Base-by-base conservation (phyloP, 1,284 basidiomycete genomes). In the Amylostereum areolatum region DNA sequence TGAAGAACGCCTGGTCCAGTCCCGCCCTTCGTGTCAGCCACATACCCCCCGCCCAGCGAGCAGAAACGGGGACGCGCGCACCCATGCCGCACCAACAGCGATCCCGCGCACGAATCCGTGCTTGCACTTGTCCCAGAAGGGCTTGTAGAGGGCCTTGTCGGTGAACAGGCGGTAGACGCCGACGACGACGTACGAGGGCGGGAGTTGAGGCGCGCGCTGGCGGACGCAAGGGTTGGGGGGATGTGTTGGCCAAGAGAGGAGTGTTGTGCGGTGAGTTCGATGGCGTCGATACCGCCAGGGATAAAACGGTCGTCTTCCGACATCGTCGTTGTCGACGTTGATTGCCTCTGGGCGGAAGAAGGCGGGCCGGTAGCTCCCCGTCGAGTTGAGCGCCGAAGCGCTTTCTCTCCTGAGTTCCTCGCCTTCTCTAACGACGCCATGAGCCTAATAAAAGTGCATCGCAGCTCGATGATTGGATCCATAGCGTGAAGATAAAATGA, bases 61-160 rank as follows among this genome's bases (percentile, higher is more conserved):
- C 40, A 51, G 37, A 28, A 6, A 43, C 11, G 25, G 33, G 18
- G 18, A 10, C 34, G 33, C 5, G 52, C 78, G 48, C 52, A 86
- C 87, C 87, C 89, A 91, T 29, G 77, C 65, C 0, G 75, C 57
- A 0, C 84, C 87, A 41, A 87, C 80, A 5, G 74, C 61, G 0
- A 72, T 66, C 0, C 89, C 88, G 36, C 86, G 69, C 48, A 71
- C 60, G 2, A 75, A 73, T 0, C 82, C 88, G 63, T 90, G 81
- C 55, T 73, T 74, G 59, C 85, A 88, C 63, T 89, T 90, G 54
- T 83, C 70, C 87, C 86, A 90, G 9, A 83, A 79, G 5, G 87
- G 85, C 18, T 71, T 65, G 52, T 76, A 79, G n/a, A 92, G 67
- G 7, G 65, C 63, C 44, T 73, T 67, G 62, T 91, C 89, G 0